Evolutionary conservation across 2,329 filamentous ascomycete species (phyloP), one percentile per base, ranked within the genome.

Genomic region (Stagonosporopsis vannaccii): DNA sequence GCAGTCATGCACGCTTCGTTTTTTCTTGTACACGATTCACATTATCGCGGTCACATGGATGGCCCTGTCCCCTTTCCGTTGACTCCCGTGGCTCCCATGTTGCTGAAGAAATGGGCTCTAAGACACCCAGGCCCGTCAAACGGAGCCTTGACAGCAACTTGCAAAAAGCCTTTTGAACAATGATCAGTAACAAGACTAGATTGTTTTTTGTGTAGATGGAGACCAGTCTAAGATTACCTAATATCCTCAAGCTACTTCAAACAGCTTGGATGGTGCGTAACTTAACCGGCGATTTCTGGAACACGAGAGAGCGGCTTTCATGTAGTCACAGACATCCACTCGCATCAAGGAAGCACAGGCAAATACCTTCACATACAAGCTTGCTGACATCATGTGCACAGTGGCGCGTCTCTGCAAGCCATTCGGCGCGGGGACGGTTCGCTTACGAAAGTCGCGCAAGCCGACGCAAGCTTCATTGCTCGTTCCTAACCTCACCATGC

Each of bases 391-490:
- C n/a, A 36, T 52, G 51, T 42, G 56, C 36, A 13, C 13, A 35
- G 17, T 23, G 44, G 43, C 43, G 51, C 45, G 7, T 56, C 32
- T 48, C 37, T 43, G 52, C 32, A 55, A 35, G 48, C 58, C 58
- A 60, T 60, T 55, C 56, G 42, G 45, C 33, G 47, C 47, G 42
- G 32, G 39, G 44, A 42, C 28, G 49, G 45, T 57, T 62, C 56
- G 53, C 60, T 67, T 61, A 62, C 62, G 61, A 67, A 66, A 68
- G 60, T 67, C 61, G 61, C 68, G 60, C 66, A 69, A 44, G 49
- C 61, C 44, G 47, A 36, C 40, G 47, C 43, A 56, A 44, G 41
- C 50, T 50, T 51, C 42, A 40, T 51, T 52, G 51, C 49, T 45
- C 58, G 47, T 62, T 53, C 59, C 35, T 32, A 13, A 51, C 39